Percentiles rank a stretch among this genome's conserved stretches.
phyloP scores from a whole-genome alignment of 495 filamentous ascomycete species.

The Trichoderma orchidacearum region DNA sequence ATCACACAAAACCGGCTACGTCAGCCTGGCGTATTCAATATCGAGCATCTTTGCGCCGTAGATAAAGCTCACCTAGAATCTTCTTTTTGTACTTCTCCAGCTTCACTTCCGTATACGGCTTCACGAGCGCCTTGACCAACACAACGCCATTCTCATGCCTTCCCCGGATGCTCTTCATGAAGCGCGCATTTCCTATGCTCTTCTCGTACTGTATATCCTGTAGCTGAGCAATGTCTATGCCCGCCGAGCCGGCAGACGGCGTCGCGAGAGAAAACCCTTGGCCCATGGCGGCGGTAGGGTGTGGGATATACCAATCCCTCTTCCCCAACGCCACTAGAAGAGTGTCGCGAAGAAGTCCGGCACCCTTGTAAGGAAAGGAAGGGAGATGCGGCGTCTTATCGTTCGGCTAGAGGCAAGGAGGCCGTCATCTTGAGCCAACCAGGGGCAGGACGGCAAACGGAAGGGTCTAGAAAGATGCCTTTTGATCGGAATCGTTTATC shows the following conservation, averaged over 20 bases:
- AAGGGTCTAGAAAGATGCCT: not conserved
- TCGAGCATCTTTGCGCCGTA: no score
- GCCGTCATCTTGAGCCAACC: not conserved
- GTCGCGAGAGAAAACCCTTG: conserved; percentile 91
- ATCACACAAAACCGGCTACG: conserved; percentile 10
- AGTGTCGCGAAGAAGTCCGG: no score
- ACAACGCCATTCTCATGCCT: conserved; percentile 79
- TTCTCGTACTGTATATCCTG: conserved; percentile 83
- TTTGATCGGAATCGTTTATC: no score
- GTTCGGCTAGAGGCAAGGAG: not conserved
- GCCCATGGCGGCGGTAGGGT: conserved; percentile 64
- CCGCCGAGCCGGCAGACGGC: conserved; percentile 76
- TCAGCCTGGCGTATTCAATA: conserved; percentile 1
- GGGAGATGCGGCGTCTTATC: not conserved
- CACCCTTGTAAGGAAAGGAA: not conserved
- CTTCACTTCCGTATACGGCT: conserved; percentile 62
- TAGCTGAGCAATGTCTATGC: conserved; percentile 88
- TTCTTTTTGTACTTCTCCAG: conserved; percentile 62
- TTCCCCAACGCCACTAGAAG: no score
- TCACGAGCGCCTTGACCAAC: conserved; percentile 87
- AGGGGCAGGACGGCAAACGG: not conserved
- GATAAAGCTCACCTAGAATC: conserved; percentile 47
- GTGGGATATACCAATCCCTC: no score
- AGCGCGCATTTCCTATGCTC: conserved; percentile 82
- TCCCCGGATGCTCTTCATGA: conserved; percentile 93